Conservation (phyloP, 148 eudicot species). For the Tetragonia tetragonoides region DNA sequence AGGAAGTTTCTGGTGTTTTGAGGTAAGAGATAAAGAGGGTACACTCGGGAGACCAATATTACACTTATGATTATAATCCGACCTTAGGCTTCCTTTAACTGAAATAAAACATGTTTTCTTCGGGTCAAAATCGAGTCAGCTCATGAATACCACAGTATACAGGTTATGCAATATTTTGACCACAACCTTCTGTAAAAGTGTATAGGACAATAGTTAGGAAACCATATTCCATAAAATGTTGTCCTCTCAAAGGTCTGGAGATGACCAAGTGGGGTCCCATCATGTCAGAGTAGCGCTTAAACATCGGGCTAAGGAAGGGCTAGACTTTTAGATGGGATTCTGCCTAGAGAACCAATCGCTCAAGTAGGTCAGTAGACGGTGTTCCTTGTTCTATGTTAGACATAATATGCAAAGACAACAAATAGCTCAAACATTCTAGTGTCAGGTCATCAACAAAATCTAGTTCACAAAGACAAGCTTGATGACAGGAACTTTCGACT, state of each 20-base stretch:
- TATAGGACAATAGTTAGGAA: background rate
- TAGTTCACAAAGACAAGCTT: background rate
- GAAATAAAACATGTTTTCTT: background rate
- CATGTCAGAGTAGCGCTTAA: background rate
- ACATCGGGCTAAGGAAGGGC: background rate
- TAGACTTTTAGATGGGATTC: background rate
- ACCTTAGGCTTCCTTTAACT: background rate
- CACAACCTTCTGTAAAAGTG: conserved; percentile 2
- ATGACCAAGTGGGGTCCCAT: background rate
- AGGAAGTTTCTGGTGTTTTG: background rate
- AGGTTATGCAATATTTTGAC: background rate
- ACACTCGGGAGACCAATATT: background rate
- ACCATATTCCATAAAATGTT: background rate
- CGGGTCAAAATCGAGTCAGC: background rate
- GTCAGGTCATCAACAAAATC: background rate
- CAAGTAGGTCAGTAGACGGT: background rate
- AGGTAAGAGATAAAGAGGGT: background rate
- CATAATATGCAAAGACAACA: background rate
- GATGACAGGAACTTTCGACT: background rate
- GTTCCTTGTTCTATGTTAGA: background rate
- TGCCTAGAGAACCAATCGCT: background rate
- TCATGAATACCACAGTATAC: background rate
- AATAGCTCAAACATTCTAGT: background rate
- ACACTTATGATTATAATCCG: background rate
- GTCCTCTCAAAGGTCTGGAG: background rate